Conservation (phyloP, 2,329 filamentous ascomycete genomes). For the Colletotrichum navitas region DNA sequence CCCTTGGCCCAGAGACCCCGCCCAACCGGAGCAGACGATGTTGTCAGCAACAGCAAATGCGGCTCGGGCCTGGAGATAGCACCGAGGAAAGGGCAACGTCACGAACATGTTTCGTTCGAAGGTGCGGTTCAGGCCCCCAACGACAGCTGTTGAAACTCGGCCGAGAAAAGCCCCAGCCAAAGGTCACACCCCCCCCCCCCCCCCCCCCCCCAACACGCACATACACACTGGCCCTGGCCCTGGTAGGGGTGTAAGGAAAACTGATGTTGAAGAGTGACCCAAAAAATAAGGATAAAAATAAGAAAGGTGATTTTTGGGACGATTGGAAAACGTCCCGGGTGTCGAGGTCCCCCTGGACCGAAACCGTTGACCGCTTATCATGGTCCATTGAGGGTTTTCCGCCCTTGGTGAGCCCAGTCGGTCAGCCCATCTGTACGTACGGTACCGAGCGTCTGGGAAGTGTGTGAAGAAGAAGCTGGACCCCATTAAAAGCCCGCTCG, state of each 20-base stretch:
- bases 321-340: not conserved
- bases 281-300: not conserved
- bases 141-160: not conserved
- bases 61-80: not conserved
- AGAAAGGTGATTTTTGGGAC: not conserved
- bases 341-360: not conserved
- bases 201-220: no score
- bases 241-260: not conserved
- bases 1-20: not conserved
- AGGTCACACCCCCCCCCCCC: not conserved
- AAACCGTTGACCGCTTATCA: no score
- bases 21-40: not conserved
- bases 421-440: no score
- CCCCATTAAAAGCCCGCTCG: no score
- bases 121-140: not conserved
- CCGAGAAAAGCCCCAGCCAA: not conserved
- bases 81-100: not conserved
- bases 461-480: no score
- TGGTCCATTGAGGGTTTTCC: no score
- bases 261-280: not conserved
- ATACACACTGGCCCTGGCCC: not conserved
- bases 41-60: not conserved
- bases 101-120: not conserved
- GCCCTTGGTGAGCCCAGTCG: no score
- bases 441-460: no score